Base-by-base conservation (phyloP, 345 rosid species). In the Populus nigra region DNA sequence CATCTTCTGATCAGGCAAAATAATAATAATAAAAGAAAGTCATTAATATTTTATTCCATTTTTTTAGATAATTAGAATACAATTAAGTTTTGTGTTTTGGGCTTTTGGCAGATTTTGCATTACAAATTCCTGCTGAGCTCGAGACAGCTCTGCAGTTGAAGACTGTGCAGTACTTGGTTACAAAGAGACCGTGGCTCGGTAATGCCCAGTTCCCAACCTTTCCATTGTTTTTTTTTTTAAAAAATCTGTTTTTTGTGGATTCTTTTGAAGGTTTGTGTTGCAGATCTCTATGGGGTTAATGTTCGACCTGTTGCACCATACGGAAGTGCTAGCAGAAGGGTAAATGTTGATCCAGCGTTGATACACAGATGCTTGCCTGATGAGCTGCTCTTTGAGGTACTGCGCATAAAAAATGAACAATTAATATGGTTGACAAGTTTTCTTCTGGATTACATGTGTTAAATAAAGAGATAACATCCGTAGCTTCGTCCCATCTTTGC, bases 161-260 rank as follows among this genome's bases (percentile, higher is more conserved):
- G 92, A 91, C 89, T 23, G 85, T 88, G 12, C 92, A 83, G 76
- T 91, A 87, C 87, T 86, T 88, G 47, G 88, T 91, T 16, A 90
- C 94, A 7, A 87, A 80, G 59, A 90, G 98, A 74, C 99, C 98
- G 27, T 95, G 99, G 99, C 93, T 95, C 47, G 98, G 99, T 95
- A 91, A 74, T 73, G 71, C 65, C 65, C 39, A 78, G 59, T 53
- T 74, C 57, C 1, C 25, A 47, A 68, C 31, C 6, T 38, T 62
- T 27, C 20, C 57, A 80, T 73, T 27, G 36, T 72, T 68, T 43
- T 29, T 8, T n/a, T 59, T 8, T n/a, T 59, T 16, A 25, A 25
- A 25, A 36, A 74, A 22, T 47, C 9, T 76, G 23, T 68, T 12
- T 27, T 73, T 23, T 66, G 29, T 41, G 31, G 33, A 25, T 35